Evolutionary conservation across 2,329 filamentous ascomycete species (phyloP).

Genomic region (Aspergillus nomiae): DNA sequence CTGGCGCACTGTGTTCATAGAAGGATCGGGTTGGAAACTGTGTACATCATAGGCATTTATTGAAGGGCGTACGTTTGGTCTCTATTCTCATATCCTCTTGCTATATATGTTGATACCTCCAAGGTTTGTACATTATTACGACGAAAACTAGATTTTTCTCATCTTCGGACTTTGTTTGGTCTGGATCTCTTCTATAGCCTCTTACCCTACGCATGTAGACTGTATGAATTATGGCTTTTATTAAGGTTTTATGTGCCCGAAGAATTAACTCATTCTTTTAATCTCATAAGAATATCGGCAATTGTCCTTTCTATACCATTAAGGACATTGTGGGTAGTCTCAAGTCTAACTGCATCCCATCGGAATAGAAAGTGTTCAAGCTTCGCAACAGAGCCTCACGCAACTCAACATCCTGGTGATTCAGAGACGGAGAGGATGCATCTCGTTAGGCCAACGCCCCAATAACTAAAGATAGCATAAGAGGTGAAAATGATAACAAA

Average conservation of each 20-base stretch:
- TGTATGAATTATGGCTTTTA: neutral
- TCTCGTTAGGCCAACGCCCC: neutral
- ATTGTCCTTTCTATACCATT: constrained; percentile 2
- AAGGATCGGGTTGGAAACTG: neutral
- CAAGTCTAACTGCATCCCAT: neutral
- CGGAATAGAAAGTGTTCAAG: neutral
- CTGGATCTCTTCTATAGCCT: neutral
- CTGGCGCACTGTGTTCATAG: neutral
- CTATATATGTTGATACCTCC: neutral
- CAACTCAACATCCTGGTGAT: neutral
- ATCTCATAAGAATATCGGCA: constrained; percentile 3
- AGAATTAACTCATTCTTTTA: neutral
- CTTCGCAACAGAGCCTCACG: neutral
- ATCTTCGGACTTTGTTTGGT: neutral
- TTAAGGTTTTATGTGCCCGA: neutral
- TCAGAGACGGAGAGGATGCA: neutral
- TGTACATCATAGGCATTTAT: neutral
- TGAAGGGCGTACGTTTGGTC: neutral
- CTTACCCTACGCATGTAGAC: neutral
- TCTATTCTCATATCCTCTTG: neutral
- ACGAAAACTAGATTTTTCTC: neutral
- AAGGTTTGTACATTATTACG: neutral
- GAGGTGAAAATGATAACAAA: neutral
- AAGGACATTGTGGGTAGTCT: neutral
- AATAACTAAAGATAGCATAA: neutral